These are phyloP conservation scores for Aureobasidium musti DNA, from an alignment of 2,329 filamentous ascomycete genomes.

Conservation along the genomic window DNA sequence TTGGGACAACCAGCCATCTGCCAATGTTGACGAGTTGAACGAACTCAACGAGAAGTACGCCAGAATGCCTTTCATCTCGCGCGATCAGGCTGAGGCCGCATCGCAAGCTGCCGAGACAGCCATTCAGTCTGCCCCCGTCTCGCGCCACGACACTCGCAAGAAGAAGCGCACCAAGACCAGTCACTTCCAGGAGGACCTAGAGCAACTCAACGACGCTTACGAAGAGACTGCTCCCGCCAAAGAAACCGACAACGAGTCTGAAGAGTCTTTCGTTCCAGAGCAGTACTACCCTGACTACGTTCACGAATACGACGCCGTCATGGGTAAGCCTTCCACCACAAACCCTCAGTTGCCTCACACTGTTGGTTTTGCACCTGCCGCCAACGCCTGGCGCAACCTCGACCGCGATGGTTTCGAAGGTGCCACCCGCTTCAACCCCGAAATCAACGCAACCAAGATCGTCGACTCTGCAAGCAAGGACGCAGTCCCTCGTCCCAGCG, in stretches of 20 bases:
- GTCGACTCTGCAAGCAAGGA: background rate
- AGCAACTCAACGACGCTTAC: background rate
- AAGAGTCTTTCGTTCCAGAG: background rate
- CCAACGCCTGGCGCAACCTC: background rate
- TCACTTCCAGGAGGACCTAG: background rate
- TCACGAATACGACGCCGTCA: background rate
- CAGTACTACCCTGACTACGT: background rate
- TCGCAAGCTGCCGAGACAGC: background rate
- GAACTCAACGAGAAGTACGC: conserved; percentile 1
- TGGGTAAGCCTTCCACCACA: background rate
- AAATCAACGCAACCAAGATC: background rate
- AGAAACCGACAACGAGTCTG: background rate
- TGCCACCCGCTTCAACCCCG: background rate
- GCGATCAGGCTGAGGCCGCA: background rate
- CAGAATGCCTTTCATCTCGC: background rate
- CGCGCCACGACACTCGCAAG: background rate
- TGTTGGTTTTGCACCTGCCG: background rate
- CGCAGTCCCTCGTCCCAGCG: background rate
- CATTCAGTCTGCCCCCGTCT: background rate
- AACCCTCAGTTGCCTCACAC: background rate
- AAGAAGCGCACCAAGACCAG: background rate
- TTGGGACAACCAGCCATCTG: background rate
- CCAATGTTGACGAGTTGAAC: background rate
- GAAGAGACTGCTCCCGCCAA: background rate
- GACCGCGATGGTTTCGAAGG: background rate